A percentile compares a stretch with the other conserved stretches of the same genome.
Conservation (phyloP, 176 grass and related monocot species). For the Eleusine indica region DNA sequence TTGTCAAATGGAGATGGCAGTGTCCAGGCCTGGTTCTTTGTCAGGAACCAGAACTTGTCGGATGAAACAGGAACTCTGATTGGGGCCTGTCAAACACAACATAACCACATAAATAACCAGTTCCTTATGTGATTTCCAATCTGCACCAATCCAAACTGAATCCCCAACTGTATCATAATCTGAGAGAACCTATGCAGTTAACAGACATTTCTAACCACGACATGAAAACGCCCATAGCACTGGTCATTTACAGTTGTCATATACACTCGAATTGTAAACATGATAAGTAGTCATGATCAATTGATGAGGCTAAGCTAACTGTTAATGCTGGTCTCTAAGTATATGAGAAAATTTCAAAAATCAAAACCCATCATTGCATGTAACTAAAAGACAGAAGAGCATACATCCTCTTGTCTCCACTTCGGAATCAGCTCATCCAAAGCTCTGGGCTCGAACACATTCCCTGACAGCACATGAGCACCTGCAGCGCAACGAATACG, state of each 20-base stretch:
- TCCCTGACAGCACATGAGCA: conserved; percentile 89
- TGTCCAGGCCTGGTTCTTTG: conserved; percentile 67
- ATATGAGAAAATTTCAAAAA: not conserved
- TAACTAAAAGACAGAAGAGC: conserved; percentile 22
- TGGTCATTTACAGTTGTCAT: not conserved
- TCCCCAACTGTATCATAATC: not conserved
- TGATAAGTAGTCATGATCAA: not conserved
- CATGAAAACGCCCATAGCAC: not conserved
- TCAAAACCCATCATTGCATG: conserved; percentile 13
- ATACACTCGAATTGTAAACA: not conserved
- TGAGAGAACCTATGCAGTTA: not conserved
- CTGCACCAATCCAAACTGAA: not conserved
- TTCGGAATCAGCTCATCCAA: conserved; percentile 87
- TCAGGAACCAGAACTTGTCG: conserved; percentile 89
- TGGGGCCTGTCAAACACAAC: conserved; percentile 61
- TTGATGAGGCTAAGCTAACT: conserved; percentile 2
- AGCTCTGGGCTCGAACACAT: conserved; percentile 86
- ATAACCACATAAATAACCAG: conserved; percentile 15
- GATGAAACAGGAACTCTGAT: conserved; percentile 76
- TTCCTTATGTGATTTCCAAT: not conserved
- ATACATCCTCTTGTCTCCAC: conserved; percentile 85
- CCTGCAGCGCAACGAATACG: conserved; percentile 38
- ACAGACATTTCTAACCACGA: not conserved
- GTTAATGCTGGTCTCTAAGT: not conserved
- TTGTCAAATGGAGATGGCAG: conserved; percentile 92